These are phyloP conservation scores for Musa itinerans DNA, from an alignment of 176 grass and related monocot species.

Conservation along the genomic window DNA sequence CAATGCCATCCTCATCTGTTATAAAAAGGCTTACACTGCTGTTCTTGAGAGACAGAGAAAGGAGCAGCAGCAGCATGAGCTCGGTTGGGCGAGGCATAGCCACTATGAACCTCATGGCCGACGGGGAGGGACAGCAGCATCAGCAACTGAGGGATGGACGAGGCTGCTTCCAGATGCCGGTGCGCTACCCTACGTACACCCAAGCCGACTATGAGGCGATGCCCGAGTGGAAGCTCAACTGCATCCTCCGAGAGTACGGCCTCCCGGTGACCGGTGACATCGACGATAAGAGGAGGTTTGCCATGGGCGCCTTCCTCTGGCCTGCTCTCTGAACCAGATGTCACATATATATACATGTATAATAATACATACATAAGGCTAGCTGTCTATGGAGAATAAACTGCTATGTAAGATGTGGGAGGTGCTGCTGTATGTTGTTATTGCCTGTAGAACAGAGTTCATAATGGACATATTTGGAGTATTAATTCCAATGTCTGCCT, in stretches of 20 bases:
- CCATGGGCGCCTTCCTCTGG: slow-evolving; percentile 91
- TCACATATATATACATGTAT: not conserved
- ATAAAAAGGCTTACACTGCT: too few species aligned
- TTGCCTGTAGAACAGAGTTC: too few species aligned
- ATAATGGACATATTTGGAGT: too few species aligned
- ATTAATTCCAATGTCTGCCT: too few species aligned
- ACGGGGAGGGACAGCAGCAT: not conserved
- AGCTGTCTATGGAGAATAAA: too few species aligned
- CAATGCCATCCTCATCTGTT: too few species aligned
- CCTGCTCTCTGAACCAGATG: not conserved
- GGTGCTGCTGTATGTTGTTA: too few species aligned
- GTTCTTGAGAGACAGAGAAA: not conserved
- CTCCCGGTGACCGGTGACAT: slow-evolving; percentile 43
- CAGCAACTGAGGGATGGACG: not conserved
- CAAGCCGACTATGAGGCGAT: slow-evolving; percentile 62
- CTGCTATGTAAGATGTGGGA: too few species aligned
- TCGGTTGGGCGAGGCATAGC: not conserved
- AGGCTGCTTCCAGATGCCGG: slow-evolving; percentile 63
- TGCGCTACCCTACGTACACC: slow-evolving; percentile 76
- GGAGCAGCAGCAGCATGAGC: not conserved
- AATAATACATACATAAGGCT: too few species aligned
- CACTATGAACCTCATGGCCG: not conserved
- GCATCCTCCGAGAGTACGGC: slow-evolving; percentile 75
- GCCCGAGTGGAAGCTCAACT: slow-evolving; percentile 92
- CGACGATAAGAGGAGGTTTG: slow-evolving; percentile 47